Percentiles rank a stretch among this genome's conserved stretches.
Conservation (phyloP, 1,139 yeast species). For the Lodderomyces oxycetoniae region DNA sequence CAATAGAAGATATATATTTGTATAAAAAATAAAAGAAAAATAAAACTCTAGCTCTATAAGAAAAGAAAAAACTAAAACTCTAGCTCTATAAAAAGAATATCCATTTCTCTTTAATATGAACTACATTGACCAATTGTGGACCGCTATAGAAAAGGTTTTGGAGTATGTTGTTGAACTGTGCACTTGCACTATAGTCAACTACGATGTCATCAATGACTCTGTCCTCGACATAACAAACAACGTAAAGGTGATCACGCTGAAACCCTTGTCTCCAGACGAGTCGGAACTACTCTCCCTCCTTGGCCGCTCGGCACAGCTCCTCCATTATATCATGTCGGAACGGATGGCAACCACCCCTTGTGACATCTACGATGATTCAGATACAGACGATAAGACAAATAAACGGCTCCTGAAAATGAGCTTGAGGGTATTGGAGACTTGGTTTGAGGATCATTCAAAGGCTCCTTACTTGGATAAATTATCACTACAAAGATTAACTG, state of each 20-base stretch:
- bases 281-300: background rate
- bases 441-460: background rate
- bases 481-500: background rate
- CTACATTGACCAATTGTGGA: slow-evolving; percentile 44
- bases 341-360: background rate
- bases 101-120: slow-evolving; percentile 71
- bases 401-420: background rate
- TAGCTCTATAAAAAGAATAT: slow-evolving; percentile 12
- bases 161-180: background rate
- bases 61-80: too few relatives aligned
- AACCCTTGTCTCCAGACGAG: too few relatives aligned
- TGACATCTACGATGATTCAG: too few relatives aligned
- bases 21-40: slow-evolving; percentile 1
- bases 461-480: background rate
- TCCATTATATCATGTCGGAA: background rate
- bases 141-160: background rate
- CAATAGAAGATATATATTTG: slow-evolving; percentile 11
- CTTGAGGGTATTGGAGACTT: background rate
- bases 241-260: too few relatives aligned
- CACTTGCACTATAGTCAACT: slow-evolving; percentile 1
- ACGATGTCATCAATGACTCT: too few relatives aligned
- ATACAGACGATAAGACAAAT: background rate
- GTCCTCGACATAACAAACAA: too few relatives aligned
- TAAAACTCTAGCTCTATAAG: too few relatives aligned
- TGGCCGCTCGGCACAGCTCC: background rate